Base-by-base conservation (phyloP, 208 protist genomes). In the Trichomonas vaginalis region DNA sequence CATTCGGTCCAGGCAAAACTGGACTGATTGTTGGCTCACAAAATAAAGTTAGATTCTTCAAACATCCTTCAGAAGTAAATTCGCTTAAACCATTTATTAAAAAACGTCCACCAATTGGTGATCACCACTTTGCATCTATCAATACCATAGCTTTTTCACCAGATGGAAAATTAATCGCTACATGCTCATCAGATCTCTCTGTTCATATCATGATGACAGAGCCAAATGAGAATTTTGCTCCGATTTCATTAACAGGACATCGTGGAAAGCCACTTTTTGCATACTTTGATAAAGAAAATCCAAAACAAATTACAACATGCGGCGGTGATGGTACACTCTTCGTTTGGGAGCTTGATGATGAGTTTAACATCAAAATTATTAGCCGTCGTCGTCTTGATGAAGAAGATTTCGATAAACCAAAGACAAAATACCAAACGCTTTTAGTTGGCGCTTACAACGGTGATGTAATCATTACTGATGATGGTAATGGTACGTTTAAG, bases 181-280 rank as follows among this genome's bases (percentile, higher is more conserved):
- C 86, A 92, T 51, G 45, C 17, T 92, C 86, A 92, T 35, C n/a
- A 45, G 86, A 92, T 51, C 14, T 92, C 4, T 48, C 86, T n/a
- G 46, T 92, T 48, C 86, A 45, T n/a, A 14, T 92, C 45, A 48
- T 92, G 12, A 92, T 92, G 86, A 92, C 86, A 39, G 86, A 92
- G 40, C 86, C 86, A 9, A 45, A 51, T 47, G 86, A 92, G 46
- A 45, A 92, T 39, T 92, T 92, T 47, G 86, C 45, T 51, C 86
- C 86, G 23, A 51, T 92, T 35, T 48, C 45, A 21, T 39, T 92
- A 2, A 23, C 86, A 8, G 86, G 86, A 15, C 86, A 92, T 51
- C 86, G 86, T 51, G 86, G 86, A 35, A 92, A 51, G 46, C 86
- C 86, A 48, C 0, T 92, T 56, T 92, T 92, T 32, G 86, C 86